A percentile compares a stretch with the other conserved stretches of the same genome.
Conservation (phyloP, 2,329 filamentous ascomycete species). For the Xylariaceae sp. region DNA sequence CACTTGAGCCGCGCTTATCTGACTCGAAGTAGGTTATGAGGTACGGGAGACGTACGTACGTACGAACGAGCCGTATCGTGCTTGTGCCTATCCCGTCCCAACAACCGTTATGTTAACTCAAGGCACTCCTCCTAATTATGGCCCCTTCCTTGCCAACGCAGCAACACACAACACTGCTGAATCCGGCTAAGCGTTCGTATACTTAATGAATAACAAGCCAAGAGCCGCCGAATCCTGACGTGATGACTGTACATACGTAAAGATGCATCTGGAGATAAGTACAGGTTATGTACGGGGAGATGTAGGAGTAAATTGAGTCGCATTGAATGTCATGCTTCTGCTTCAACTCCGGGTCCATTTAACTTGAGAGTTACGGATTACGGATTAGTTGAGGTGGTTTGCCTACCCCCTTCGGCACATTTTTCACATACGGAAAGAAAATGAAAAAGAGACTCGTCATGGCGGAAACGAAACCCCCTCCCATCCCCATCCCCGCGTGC, state of each 20-base stretch:
- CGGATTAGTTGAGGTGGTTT: no score
- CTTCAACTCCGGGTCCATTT: no score
- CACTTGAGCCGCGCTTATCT: constrained; percentile 32
- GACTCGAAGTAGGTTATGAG: constrained; percentile 23
- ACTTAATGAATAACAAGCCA: neutral
- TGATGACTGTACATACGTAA: constrained; percentile 4
- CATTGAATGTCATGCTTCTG: no score
- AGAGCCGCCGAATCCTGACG: neutral
- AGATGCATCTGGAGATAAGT: neutral
- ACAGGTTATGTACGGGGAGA: neutral
- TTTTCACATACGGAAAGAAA: neutral
- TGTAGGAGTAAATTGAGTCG: no score
- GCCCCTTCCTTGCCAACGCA: constrained; percentile 22
- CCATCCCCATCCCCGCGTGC: neutral
- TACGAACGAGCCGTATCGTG: neutral
- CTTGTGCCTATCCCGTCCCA: neutral
- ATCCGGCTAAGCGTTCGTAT: constrained; percentile 24
- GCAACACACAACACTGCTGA: constrained; percentile 27
- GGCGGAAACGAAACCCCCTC: no score
- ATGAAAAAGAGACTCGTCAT: neutral
- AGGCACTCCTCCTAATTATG: constrained; percentile 9
- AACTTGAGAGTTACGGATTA: no score
- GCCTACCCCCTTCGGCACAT: neutral
- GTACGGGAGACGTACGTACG: no score
- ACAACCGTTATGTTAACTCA: neutral